These are phyloP conservation scores for Talaromyces nanjingensis DNA, from an alignment of 495 filamentous ascomycete species.

Conservation along the genomic window DNA sequence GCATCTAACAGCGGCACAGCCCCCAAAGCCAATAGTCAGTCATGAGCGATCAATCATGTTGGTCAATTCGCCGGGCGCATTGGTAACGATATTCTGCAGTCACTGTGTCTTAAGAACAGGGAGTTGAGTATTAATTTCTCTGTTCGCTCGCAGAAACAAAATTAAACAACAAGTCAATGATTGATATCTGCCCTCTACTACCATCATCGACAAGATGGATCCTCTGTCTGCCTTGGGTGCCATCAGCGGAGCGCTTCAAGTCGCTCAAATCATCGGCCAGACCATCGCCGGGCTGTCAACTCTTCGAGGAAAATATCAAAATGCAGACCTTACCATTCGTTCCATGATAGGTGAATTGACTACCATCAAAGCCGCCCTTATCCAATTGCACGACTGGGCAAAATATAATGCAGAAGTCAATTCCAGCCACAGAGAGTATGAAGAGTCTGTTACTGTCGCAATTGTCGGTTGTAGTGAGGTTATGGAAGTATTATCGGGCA, in stretches of 20 bases:
- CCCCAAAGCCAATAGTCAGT: not conserved
- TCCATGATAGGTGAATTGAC: conserved; percentile 33
- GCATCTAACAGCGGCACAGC: not conserved
- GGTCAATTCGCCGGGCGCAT: not conserved
- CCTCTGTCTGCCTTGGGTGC: conserved; percentile 25
- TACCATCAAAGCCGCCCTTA: conserved; percentile 32
- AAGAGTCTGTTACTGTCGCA: conserved; percentile 27
- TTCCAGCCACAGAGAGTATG: conserved; percentile 21
- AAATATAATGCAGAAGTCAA: conserved; percentile 20
- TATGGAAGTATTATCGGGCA: conserved; percentile 32
- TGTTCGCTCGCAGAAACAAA: not conserved
- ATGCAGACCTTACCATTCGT: conserved; percentile 35
- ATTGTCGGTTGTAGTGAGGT: conserved; percentile 33
- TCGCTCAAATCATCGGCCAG: conserved; percentile 25
- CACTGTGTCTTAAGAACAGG: not conserved
- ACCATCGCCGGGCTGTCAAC: conserved; percentile 27
- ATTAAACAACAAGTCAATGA: not conserved
- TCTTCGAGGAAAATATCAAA: conserved; percentile 30
- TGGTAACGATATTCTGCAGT: not conserved
- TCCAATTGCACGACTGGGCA: conserved; percentile 35
- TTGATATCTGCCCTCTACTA: not conserved
- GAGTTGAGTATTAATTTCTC: not conserved
- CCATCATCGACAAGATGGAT: conserved; percentile 19
- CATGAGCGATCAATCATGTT: not conserved
- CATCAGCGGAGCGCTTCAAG: conserved; percentile 22